phyloP scores from a whole-genome alignment of 371 early-diverging fungal species.

The Gilbertella persicaria region DNA sequence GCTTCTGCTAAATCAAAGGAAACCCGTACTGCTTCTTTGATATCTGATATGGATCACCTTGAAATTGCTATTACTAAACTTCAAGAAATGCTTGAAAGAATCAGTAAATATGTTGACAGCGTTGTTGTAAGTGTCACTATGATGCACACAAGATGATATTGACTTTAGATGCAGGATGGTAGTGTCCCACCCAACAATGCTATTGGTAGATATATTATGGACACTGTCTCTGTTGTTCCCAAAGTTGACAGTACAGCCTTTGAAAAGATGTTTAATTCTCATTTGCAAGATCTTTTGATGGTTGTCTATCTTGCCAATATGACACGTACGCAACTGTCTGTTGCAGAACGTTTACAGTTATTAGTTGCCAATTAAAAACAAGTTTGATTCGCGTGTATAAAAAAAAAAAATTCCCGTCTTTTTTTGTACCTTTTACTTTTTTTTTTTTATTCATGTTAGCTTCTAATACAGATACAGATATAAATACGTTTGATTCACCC shows the following conservation, averaged over 20 bases:
- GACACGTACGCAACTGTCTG: conserved; percentile 90
- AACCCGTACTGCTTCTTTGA: conserved; percentile 59
- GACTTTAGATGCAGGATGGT: conserved; percentile 44
- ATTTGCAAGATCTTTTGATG: conserved; percentile 93
- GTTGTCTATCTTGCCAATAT: conserved; percentile 94
- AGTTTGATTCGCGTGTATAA: background rate
- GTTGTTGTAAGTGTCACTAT: conserved; percentile 66
- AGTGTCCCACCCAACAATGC: conserved; percentile 71
- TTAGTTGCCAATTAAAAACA: conserved; percentile 54
- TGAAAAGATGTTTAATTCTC: conserved; percentile 90
- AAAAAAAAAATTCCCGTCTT: background rate
- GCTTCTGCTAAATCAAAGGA: conserved; percentile 67
- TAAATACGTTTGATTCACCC: conserved; percentile 17
- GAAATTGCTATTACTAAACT: conserved; percentile 79
- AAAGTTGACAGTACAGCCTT: conserved; percentile 84
- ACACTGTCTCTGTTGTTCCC: conserved; percentile 89
- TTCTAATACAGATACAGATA: background rate
- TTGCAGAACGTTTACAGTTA: conserved; percentile 88
- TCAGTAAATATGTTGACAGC: conserved; percentile 79
- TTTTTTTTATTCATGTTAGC: background rate
- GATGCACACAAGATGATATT: background rate
- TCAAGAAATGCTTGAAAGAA: conserved; percentile 82
- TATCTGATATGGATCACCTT: conserved; percentile 90
- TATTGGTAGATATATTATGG: conserved; percentile 92
- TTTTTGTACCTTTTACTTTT: conserved; percentile 1